phyloP scores from a whole-genome alignment of 2,329 filamentous ascomycete species.

The Calonectria pauciramosa region DNA sequence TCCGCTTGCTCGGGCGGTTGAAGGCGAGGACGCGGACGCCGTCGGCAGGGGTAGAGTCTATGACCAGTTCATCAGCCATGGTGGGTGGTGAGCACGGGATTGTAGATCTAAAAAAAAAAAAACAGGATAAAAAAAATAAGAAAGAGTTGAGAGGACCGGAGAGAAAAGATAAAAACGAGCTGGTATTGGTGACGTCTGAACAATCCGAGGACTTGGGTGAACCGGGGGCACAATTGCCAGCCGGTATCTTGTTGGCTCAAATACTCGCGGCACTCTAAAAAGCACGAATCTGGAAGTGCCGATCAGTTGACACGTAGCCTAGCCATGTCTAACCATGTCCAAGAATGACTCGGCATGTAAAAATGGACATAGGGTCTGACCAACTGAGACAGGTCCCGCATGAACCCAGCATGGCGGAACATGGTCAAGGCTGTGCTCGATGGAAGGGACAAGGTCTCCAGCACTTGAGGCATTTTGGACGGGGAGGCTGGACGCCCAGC shows the following conservation, averaged over 20 bases:
- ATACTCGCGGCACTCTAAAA: constrained; percentile 10
- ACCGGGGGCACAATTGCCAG: not conserved
- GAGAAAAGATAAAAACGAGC: not conserved
- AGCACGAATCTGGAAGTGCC: not conserved
- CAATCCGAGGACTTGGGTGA: not conserved
- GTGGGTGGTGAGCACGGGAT: not conserved
- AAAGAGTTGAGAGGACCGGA: not conserved
- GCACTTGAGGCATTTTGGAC: constrained; percentile 16
- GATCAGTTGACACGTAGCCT: constrained; percentile 22
- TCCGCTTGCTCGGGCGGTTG: constrained; percentile 69
- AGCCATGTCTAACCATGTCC: constrained; percentile 1
- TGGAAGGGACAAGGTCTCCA: too few relatives aligned
- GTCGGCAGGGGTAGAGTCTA: constrained; percentile 45
- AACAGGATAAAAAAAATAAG: not conserved
- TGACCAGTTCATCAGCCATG: constrained; percentile 39
- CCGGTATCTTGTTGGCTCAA: constrained; percentile 21
- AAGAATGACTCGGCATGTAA: constrained; percentile 11
- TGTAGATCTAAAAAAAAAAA: not conserved
- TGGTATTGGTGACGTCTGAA: not conserved
- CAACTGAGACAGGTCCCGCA: constrained; percentile 41
- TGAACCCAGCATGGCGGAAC: constrained; percentile 3
- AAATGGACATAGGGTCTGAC: not conserved
- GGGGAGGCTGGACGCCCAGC: constrained; percentile 11
- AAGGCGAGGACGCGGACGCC: constrained; percentile 63
- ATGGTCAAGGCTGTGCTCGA: constrained; percentile 16